Conservation (phyloP, 1,284 basidiomycete genomes). For the Grifola frondosa region DNA sequence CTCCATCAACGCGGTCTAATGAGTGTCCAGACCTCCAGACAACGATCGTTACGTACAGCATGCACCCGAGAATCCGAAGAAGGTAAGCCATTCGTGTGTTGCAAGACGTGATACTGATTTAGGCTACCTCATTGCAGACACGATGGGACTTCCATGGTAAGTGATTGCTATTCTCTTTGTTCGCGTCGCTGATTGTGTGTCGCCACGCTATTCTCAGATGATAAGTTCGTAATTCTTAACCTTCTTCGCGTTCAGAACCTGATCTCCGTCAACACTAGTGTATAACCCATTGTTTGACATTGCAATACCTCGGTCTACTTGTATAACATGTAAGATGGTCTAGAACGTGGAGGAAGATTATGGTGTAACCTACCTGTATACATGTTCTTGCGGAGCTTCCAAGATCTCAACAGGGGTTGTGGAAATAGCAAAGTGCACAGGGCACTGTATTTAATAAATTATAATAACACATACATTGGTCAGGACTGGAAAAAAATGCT, state of each 20-base stretch:
- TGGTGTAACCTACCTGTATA: no score
- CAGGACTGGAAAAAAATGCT: no score
- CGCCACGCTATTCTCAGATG: conserved; percentile 31
- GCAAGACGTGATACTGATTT: conserved; percentile 7
- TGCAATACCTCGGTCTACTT: no score
- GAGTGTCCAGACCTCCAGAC: conserved; percentile 58
- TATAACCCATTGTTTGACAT: no score
- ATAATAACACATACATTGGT: no score
- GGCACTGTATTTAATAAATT: no score
- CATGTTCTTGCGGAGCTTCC: no score
- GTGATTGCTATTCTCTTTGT: conserved; percentile 12
- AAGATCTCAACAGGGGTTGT: no score
- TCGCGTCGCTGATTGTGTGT: background rate
- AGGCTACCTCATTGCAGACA: conserved; percentile 43
- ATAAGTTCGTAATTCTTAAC: conserved; percentile 47
- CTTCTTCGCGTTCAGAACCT: background rate
- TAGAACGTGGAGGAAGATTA: no score
- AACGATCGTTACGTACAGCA: conserved; percentile 77
- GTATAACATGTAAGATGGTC: no score
- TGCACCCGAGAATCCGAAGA: conserved; percentile 87
- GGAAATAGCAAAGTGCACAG: no score
- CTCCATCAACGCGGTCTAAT: background rate
- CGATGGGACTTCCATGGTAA: conserved; percentile 77
- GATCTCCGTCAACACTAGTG: conserved; percentile 3
- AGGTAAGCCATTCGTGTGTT: conserved; percentile 44